Evolutionary conservation across 2,329 filamentous ascomycete species (phyloP), one percentile per base, ranked within the genome.

Genomic region (Sporothrix pseudoabietina): DNA sequence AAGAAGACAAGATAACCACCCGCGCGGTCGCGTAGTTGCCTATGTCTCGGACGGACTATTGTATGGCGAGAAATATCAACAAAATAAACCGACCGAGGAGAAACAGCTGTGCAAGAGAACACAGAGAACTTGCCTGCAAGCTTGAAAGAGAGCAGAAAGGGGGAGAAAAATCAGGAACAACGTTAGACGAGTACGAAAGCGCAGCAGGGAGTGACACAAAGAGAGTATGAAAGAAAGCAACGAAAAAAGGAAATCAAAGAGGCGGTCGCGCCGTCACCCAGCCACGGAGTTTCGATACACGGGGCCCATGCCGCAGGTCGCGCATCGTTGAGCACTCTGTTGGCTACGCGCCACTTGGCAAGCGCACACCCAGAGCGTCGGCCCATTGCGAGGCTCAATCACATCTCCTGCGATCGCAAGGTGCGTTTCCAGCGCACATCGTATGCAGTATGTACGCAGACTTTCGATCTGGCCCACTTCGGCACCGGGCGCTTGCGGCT

Each of bases 381-480:
- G n/a, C 9, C 69, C 72, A 14, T 8, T 32, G 14, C 49, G 59
- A 3, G 73, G 71, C 30, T 68, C 65, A 6, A 75, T 72, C 10
- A 74, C 35, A 14, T 76, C 75, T 1, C 74, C 74, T 1, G 74
- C 59, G 0, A 61, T n/a, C 12, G 71, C 44, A 32, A 77, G 73
- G 0, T 55, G 49, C 8, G 73, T 57, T 32, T 73, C 19, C 9
- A 77, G 63, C 4, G 75, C 75, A 22, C 77, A 77, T 12, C 54
- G 44, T 3, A 76, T 74, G 73, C 77, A 77, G 71, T 77, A 77
- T 10, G 72, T 66, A 1, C 73, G 75, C 41, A 77, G 71, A 9
- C 61, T 74, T 71, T 77, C 75, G 22, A 77, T 69, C 57, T 74
- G 70, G 65, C 75, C 75, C 0, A 74, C 71, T 3, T 72, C 70